Percentiles rank a stretch among this genome's conserved stretches.
phyloP scores from a whole-genome alignment of 495 filamentous ascomycete genomes.

The Thozetella sp. region DNA sequence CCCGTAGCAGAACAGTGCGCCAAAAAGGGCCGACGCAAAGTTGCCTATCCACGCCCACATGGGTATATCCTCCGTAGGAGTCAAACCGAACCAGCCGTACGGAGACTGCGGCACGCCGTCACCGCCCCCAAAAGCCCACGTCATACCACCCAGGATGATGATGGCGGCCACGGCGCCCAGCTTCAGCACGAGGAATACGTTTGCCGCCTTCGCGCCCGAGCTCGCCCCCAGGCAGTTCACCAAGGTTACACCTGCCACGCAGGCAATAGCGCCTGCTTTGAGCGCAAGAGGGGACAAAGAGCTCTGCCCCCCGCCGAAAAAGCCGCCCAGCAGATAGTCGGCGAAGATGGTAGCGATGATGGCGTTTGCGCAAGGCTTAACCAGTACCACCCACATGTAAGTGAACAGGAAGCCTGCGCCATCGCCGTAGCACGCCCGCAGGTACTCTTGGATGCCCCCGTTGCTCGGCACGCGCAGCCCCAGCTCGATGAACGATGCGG shows the following conservation, averaged over 20 bases:
- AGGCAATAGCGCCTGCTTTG: slow-evolving; percentile 26
- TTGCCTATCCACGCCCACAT: slow-evolving; percentile 14
- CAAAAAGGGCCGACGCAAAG: slow-evolving; percentile 20
- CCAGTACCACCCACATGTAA: slow-evolving; percentile 36
- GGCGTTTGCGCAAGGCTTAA: slow-evolving; percentile 21
- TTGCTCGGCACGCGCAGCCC: slow-evolving; percentile 39
- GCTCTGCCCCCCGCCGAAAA: slow-evolving; percentile 8
- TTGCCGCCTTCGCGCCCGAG: slow-evolving; percentile 12
- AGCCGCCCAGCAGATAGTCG: slow-evolving; percentile 20
- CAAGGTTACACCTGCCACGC: slow-evolving; percentile 21
- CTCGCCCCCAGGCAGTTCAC: slow-evolving; percentile 20
- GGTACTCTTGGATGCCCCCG: slow-evolving; percentile 46
- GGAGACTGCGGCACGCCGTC: slow-evolving; percentile 13
- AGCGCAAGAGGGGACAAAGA: slow-evolving; percentile 15
- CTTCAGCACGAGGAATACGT: slow-evolving; percentile 16
- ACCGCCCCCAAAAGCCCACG: slow-evolving; percentile 8
- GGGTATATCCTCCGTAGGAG: slow-evolving; percentile 2
- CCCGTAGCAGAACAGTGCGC: slow-evolving; percentile 21
- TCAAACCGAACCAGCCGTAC: slow-evolving; percentile 9
- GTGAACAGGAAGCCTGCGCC: slow-evolving; percentile 32
- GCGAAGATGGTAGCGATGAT: slow-evolving; percentile 33
- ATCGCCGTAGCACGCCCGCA: slow-evolving; percentile 31
- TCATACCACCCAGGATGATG: slow-evolving; percentile 10
- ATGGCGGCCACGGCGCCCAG: slow-evolving; percentile 14
- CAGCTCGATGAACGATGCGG: slow-evolving; percentile 43